Evolutionary conservation across 1,139 yeast genomes (phyloP), one percentile per base, ranked within the genome.

Genomic region (Pichia sp.): DNA sequence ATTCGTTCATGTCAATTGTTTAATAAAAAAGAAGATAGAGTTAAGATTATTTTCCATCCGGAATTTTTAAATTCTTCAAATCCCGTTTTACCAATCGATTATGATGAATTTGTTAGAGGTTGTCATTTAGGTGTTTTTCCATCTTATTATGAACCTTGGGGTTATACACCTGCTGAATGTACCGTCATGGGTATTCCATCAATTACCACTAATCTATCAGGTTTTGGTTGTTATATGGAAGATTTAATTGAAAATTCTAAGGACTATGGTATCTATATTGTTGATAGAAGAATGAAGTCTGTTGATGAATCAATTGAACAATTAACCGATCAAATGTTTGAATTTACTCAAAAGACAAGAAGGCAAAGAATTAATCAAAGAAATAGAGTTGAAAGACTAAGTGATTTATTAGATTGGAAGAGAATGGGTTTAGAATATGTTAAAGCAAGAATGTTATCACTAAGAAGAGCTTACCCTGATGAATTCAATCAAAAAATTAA

Each of bases 131-230:
- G 98, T 66, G 96, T 92, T 45, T 92, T 92, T 82, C 98, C 98
- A 45, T 88, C 97, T 0, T 92, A 92, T 69, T 92, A 92, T 64
- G 98, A 92, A 69, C 98, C 98, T 7, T 92, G 98, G 98, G 98
- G 98, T 35, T 92, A 92, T 68, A 92, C 98, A 7, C 98, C 98
- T 12, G 97, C 97, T 12, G 98, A 92, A 67, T 92, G 98, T 73
- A 92, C 98, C 1, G 98, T 92, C 35, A 92, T 92, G 98, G 98
- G 98, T 53, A 95, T 92, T 50, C 98, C 98, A 20, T 87, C 96
- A n/a, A 87, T 92, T 62, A 90, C 98, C 25, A 92, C 98, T 45
- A 92, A 92, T 67, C 73, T 92, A 56, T 88, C 97, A 9, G 98
- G 98, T 2, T 92, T 92, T 65, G 98, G 98, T 48, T 94, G 97